Conservation (phyloP, 2,329 filamentous ascomycete genomes). For the Colletotrichum sp. region DNA sequence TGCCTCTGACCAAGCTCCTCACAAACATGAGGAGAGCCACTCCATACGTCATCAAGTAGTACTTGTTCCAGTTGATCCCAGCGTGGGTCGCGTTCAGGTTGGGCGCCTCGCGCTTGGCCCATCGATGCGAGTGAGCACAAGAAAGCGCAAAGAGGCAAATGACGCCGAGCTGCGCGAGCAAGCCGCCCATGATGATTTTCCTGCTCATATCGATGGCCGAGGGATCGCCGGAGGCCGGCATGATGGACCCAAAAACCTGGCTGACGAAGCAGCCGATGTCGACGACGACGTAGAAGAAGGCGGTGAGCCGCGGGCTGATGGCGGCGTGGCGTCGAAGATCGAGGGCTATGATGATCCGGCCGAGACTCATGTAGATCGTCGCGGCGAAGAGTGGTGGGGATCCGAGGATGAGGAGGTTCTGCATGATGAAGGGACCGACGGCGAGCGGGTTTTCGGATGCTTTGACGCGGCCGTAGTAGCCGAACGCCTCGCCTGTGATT, state of each 20-base stretch:
- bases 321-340: constrained; percentile 40
- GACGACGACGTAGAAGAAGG: constrained; percentile 53
- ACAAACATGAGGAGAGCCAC: constrained; percentile 20
- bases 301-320: constrained; percentile 41
- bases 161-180: constrained; percentile 54
- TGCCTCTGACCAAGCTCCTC: constrained; percentile 23
- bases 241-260: constrained; percentile 40
- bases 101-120: neutral
- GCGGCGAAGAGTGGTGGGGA: constrained; percentile 45
- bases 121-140: neutral
- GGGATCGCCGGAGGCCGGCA: constrained; percentile 25
- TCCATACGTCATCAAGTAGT: constrained; percentile 20
- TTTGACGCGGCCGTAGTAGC: constrained; percentile 14
- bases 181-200: constrained; percentile 35
- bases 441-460: neutral
- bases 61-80: constrained; percentile 20
- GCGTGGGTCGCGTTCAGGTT: neutral
- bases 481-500: constrained; percentile 12
- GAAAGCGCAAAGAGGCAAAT: constrained; percentile 49
- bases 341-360: constrained; percentile 35
- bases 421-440: constrained; percentile 36
- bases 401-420: constrained; percentile 42
- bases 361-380: constrained; percentile 46
- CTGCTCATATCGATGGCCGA: constrained; percentile 20
- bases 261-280: constrained; percentile 48